phyloP scores from a whole-genome alignment of 495 filamentous ascomycete species.

The Cercophora sp. region DNA sequence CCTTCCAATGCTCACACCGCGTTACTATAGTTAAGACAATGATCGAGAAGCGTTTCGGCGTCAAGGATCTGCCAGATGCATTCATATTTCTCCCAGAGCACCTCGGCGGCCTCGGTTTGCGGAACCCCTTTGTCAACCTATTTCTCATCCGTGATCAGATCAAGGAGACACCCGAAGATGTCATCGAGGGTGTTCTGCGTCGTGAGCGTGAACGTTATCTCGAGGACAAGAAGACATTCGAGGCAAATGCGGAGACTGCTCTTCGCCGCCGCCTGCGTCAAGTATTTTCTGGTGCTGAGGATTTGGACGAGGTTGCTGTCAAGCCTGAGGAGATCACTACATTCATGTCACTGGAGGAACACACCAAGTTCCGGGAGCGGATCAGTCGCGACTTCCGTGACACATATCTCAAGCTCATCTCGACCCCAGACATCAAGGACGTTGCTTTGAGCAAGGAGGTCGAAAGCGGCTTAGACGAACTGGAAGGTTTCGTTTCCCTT shows the following conservation, averaged over 20 bases:
- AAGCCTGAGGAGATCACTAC: not conserved
- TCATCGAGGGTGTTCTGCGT: slow-evolving; percentile 34
- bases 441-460: slow-evolving; percentile 22
- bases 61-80: slow-evolving; percentile 55
- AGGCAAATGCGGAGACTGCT: slow-evolving; percentile 38
- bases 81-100: slow-evolving; percentile 57
- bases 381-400: slow-evolving; percentile 11
- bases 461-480: slow-evolving; percentile 11
- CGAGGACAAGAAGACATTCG: slow-evolving; percentile 30
- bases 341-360: slow-evolving; percentile 51
- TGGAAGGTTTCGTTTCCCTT: slow-evolving; percentile 6
- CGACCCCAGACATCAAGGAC: slow-evolving; percentile 13
- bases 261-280: slow-evolving; percentile 9
- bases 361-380: slow-evolving; percentile 38
- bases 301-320: not conserved
- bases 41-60: slow-evolving; percentile 51
- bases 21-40: slow-evolving; percentile 38
- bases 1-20: not conserved
- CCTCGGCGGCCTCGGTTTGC: slow-evolving; percentile 53
- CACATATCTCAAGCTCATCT: slow-evolving; percentile 21
- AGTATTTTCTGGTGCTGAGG: slow-evolving; percentile 5
- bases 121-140: slow-evolving; percentile 50
- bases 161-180: slow-evolving; percentile 27
- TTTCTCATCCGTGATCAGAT: slow-evolving; percentile 34
- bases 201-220: slow-evolving; percentile 37